phyloP scores from a whole-genome alignment of 2,329 filamentous ascomycete genomes.

The Ustilaginoidea virens region DNA sequence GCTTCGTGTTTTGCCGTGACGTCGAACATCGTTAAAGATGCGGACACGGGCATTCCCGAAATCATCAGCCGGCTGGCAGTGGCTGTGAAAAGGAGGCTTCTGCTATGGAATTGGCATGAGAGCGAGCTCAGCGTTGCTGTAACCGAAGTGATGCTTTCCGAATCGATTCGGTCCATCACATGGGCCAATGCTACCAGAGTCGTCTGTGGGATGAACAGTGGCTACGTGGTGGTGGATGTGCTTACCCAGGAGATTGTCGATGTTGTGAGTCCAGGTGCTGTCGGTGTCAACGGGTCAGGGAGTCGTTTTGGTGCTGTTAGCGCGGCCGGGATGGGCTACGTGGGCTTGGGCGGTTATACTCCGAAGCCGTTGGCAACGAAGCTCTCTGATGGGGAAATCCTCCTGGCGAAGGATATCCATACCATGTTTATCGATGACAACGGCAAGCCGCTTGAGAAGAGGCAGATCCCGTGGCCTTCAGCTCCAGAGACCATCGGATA shows the following conservation, averaged over 20 bases:
- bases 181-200: slow-evolving; percentile 83
- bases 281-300: slow-evolving; percentile 46
- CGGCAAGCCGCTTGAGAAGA: slow-evolving; percentile 66
- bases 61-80: slow-evolving; percentile 88
- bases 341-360: slow-evolving; percentile 83
- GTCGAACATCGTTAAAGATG: slow-evolving; percentile 87
- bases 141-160: slow-evolving; percentile 62
- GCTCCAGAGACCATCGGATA: slow-evolving; percentile 89
- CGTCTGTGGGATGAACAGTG: slow-evolving; percentile 79
- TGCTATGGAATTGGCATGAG: slow-evolving; percentile 93
- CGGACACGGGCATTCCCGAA: slow-evolving; percentile 72
- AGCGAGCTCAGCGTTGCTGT: slow-evolving; percentile 68
- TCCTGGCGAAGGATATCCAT: slow-evolving; percentile 96
- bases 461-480: slow-evolving; percentile 81
- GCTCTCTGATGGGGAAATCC: slow-evolving; percentile 66
- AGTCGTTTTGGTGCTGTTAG: slow-evolving; percentile 72
- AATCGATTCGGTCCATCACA: slow-evolving; percentile 73
- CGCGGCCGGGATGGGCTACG: slow-evolving; percentile 85
- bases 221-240: slow-evolving; percentile 81
- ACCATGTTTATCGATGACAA: slow-evolving; percentile 79
- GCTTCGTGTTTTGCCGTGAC: slow-evolving; percentile 85
- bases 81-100: slow-evolving; percentile 75
- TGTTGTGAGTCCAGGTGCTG: slow-evolving; percentile 60
- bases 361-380: slow-evolving; percentile 79
- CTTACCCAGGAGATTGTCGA: slow-evolving; percentile 59